These are phyloP conservation scores for Mortierella sp. DNA, from an alignment of 371 early-diverging fungal species.

Conservation along the genomic window DNA sequence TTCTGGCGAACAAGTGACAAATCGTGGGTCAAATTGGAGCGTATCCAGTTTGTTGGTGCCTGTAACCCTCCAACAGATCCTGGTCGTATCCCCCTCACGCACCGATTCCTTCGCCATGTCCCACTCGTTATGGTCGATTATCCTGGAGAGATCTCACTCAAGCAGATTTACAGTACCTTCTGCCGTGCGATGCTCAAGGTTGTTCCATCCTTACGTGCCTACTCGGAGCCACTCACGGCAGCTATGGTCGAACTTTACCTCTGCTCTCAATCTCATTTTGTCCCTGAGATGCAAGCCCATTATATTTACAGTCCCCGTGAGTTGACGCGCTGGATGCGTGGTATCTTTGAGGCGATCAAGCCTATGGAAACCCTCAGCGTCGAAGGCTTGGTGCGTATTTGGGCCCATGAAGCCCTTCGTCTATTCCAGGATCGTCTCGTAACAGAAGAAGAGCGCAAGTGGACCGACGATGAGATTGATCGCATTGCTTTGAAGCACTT, in stretches of 20 bases:
- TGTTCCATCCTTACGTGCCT: constrained; percentile 93
- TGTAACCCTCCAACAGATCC: constrained; percentile 99
- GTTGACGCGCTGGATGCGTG: constrained; percentile 98
- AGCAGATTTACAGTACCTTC: constrained; percentile 97
- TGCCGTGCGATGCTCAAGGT: constrained; percentile 94
- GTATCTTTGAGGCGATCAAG: constrained; percentile 95
- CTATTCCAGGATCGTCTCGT: constrained; percentile 99
- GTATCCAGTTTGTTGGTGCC: constrained; percentile 99
- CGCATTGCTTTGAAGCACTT: constrained; percentile 90
- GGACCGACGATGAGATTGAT: constrained; percentile 94
- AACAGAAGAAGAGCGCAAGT: constrained; percentile 87
- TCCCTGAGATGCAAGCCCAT: constrained; percentile 97
- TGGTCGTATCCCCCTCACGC: constrained; percentile 96
- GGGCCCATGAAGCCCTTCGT: constrained; percentile 98
- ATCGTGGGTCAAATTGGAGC: constrained; percentile 93
- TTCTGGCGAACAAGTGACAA: constrained; percentile 96
- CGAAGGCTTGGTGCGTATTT: constrained; percentile 93
- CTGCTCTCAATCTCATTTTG: constrained; percentile 91
- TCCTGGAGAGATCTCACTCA: constrained; percentile 92
- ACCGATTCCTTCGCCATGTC: constrained; percentile 96
- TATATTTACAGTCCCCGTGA: constrained; percentile 99
- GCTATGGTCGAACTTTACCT: constrained; percentile 98
- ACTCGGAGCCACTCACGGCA: constrained; percentile 91
- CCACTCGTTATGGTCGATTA: constrained; percentile 99
- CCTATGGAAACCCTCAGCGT: constrained; percentile 85